Base-by-base conservation (phyloP, 306 rosid genomes). In the Crotalaria pallida region DNA sequence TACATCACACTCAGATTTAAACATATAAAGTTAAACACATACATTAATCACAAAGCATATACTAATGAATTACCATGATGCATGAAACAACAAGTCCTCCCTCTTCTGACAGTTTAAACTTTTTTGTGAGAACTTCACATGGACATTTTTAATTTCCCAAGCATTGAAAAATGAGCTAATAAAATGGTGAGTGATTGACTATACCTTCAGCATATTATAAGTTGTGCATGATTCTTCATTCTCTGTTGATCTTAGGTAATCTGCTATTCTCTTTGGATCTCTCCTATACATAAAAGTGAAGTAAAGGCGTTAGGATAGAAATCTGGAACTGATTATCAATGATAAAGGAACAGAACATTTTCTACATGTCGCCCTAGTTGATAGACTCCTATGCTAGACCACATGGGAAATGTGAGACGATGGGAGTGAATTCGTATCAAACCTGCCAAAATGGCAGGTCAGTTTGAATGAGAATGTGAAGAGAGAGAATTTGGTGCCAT, bases 131-230 rank as follows among this genome's bases (percentile, higher is more conserved):
- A 29, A 11, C 10, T 15, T 47, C 34, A 10, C 6, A 19, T n/a
- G 23, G 11, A 48, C 45, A 67, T 48, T 21, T 36, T 56, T 1
- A 58, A 66, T 27, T 53, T 48, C 63, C 44, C 19, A n/a, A 59
- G 74, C 29, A 44, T 45, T 40, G 29, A 50, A 52, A 52, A 34
- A 65, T 18, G 55, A 67, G 56, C 49, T 47, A 34, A 48, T 40
- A 36, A 67, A 47, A 50, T 21, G 36, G 67, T 4, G 21, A 59
- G 48, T 29, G 12, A 10, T 17, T 52, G 56, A 36, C n/a, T 55
- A 58, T 80, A 92, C 98, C 91, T 92, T 92, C 67, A 92, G 79
- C 98, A 92, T 92, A 83, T 89, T 92, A 81, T 92, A 92, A 62
- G 98, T 88, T 23, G 96, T 74, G 74, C 98, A 92, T 0, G 96